Evolutionary conservation across 345 rosid genomes (phyloP).

Genomic region (Ceriops zippeliana): DNA sequence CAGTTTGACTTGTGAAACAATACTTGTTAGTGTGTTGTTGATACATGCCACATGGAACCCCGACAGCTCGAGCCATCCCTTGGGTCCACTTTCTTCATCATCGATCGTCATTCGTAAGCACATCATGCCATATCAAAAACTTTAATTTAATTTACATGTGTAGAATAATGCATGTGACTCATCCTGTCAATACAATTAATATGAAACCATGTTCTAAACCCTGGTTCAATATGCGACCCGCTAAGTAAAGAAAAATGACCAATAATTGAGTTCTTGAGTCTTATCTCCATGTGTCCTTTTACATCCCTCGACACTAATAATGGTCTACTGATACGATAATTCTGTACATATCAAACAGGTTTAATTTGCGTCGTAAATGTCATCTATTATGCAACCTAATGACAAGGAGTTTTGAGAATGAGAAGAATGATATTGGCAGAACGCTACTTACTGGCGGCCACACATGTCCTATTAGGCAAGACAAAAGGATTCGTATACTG

Average conservation of each 20-base stretch:
- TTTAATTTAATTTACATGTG: too few species aligned
- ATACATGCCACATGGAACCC: too few species aligned
- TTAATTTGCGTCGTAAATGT: too few species aligned
- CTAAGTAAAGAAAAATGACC: too few species aligned
- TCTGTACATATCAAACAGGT: background rate
- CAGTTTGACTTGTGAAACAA: background rate
- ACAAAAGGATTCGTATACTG: background rate
- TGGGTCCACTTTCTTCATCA: background rate
- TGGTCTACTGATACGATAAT: background rate
- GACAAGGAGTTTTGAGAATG: too few species aligned
- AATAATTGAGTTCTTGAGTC: background rate
- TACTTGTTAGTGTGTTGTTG: background rate
- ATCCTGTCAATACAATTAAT: too few species aligned
- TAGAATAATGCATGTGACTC: too few species aligned
- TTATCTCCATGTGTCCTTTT: background rate
- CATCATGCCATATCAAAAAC: background rate
- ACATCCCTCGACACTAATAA: background rate
- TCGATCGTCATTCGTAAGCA: background rate
- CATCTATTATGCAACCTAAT: too few species aligned
- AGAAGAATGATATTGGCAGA: too few species aligned
- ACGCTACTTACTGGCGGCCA: too few species aligned
- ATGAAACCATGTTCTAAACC: too few species aligned
- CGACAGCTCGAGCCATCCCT: background rate
- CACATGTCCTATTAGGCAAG: background rate
- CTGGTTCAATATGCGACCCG: too few species aligned